These are phyloP conservation scores for Platanthera guangdongensis DNA, from an alignment of 106 monocot species.

Conservation along the genomic window DNA sequence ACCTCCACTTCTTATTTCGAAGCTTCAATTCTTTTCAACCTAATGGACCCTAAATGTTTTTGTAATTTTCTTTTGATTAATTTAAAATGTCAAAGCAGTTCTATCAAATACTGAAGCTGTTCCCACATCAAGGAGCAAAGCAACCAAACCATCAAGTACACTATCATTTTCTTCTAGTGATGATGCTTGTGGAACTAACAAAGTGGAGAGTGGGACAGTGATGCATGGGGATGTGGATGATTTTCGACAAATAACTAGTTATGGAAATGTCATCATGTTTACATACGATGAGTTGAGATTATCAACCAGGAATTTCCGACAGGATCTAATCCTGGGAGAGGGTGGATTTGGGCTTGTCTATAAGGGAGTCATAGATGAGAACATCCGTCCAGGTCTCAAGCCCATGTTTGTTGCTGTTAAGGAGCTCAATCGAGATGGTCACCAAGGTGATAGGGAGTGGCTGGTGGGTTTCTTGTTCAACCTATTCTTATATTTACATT, in stretches of 20 bases:
- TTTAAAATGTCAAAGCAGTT: not conserved
- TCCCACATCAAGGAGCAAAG: not conserved
- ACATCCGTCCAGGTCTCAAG: conserved; percentile 49
- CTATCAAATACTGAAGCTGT: not conserved
- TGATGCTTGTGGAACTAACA: not conserved
- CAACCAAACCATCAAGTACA: not conserved
- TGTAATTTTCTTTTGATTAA: not conserved
- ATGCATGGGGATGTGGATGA: conserved; percentile 35
- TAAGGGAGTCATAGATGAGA: conserved; percentile 72
- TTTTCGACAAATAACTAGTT: conserved; percentile 32
- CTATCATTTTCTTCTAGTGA: not conserved
- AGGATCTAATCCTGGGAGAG: conserved; percentile 70
- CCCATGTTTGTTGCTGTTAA: conserved; percentile 37
- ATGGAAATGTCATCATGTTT: conserved; percentile 58
- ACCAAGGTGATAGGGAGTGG: conserved; percentile 12
- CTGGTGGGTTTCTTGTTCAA: not conserved
- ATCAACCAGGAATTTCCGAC: conserved; percentile 74
- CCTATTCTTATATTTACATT: not conserved
- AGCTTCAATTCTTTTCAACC: no score
- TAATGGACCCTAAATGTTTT: not conserved
- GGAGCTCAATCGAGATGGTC: conserved; percentile 6
- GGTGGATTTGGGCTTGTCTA: conserved; percentile 93
- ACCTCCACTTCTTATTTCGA: no score
- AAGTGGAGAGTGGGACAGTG: not conserved
- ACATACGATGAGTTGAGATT: conserved; percentile 62